Evolutionary conservation across 352 stramenopile species (phyloP), one percentile per base, ranked within the genome.

Genomic region (Globisporangium irregulare): DNA sequence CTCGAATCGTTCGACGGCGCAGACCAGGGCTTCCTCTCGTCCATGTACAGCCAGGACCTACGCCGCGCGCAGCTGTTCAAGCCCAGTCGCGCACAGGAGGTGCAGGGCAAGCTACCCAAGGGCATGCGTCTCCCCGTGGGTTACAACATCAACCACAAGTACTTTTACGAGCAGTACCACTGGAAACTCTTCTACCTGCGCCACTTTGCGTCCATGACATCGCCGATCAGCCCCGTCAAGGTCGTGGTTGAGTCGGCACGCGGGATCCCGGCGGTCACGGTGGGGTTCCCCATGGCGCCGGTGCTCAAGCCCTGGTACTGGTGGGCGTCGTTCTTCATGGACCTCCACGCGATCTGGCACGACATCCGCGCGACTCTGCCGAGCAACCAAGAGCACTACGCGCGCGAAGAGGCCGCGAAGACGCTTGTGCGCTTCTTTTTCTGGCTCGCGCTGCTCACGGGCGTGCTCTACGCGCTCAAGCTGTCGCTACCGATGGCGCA

Each of bases 121-220:
- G 87, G 83, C 55, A 93, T 94, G 85, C 79, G 88, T 41, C 74
- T 97, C 9, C 81, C 87, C 5, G 89, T 97, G 57, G 87, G 86
- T 22, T 97, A 95, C 75, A 97, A 97, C 68, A 95, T 95, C 77
- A 95, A 97, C 75, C 87, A 97, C 80, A 95, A 95, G 78, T 97
- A 93, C 67, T 94, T 89, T 63, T 94, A 92, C 71, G 87, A 95
- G 61, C 85, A 94, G 75, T 95, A 95, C 70, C 81, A 95, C 72
- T 95, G 87, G 87, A 95, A 92, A 70, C 66, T 96, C 14, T 96
- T 92, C 59, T 93, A 91, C 61, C 68, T 93, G 59, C 79, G 80
- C 14, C 87, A 94, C 66, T 95, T 95, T 66, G 86, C 87, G 29
- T 92, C 86, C 29, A 93, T 97, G 83, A 94, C 88, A 62, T 94